Base-by-base conservation (phyloP, 441 rosid genomes). In the Euphorbia celastroides region DNA sequence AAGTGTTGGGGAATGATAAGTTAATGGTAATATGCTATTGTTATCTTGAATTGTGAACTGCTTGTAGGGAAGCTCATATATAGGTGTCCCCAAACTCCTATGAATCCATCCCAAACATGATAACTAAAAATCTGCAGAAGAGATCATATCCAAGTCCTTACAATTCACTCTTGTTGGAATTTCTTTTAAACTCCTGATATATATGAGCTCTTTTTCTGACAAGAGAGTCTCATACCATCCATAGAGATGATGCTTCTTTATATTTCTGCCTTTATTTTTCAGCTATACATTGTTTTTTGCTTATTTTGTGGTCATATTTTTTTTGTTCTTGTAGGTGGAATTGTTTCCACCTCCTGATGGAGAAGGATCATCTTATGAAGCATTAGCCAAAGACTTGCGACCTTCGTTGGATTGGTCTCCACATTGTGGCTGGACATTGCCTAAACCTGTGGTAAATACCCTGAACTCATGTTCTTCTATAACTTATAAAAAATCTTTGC, bases 351-450 rank as follows among this genome's bases (percentile, higher is more conserved):
- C 77, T 44, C 98, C 96, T 9, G 34, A 17, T 57, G 98, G 98
- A 11, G 93, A 92, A 85, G 96, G 97, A 17, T 28, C 11, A 2
- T 65, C 70, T 1, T 88, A 86, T 66, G 83, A 79, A 12, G 93
- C 72, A 71, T 60, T 2, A 7, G 70, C 72, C 68, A 64, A 77
- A 69, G 93, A 88, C 70, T 64, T 88, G 52, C 88, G 95, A 60
- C 98, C 98, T 69, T 80, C 95, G 30, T 69, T 92, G 82, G 82
- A 84, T 52, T 92, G 98, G 96, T 88, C 89, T 65, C 67, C 60
- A 9, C 70, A 77, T 36, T 68, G 66, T 73, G 95, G 95, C n/a
- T 89, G 96, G 98, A 81, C 42, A 10, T 66, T 85, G 46, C 91
- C 85, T 50, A 54, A n/a, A 66, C 57, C 82, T 63, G 73, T 25